Evolutionary conservation across 2,329 filamentous ascomycete species (phyloP), one percentile per base, ranked within the genome.

Genomic region (Fusarium musae): DNA sequence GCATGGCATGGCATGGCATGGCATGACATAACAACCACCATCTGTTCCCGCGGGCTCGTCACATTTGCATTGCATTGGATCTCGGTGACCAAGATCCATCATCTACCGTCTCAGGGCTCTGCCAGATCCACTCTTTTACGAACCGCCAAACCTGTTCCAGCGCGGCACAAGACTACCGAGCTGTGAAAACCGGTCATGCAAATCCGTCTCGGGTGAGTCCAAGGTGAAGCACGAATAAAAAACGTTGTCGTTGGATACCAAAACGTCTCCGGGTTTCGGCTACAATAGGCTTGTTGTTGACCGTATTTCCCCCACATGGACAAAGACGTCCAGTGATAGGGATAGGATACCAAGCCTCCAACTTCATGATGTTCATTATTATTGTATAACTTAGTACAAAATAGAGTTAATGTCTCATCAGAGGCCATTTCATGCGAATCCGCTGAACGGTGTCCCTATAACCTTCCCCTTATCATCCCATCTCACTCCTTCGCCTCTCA

Each of bases 401-500:
- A 37, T 26, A 57, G 8, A 47, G 19, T 30, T n/a, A 47, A 54
- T 47, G 11, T 32, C 54, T 40, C 23, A 23, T 58, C 37, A n/a
- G 7, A 23, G 52, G 28, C 40, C 26, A 34, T n/a, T 32, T 75
- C 62, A 75, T 5, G 62, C 66, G 53, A 78, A 78, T 17, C 76
- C 76, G 8, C 63, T 50, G 66, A 78, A 90, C 3, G 87, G 86
- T n/a, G 87, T 85, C 12, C 89, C 91, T 12, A 92, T 63, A 52
- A 93, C 86, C 73, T 84, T 88, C 2, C 90, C 91, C 40, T 85
- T 85, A 17, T 80, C 85, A 78, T 92, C 88, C 75, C 94, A 89
- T 72, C 81, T 82, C 15, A 94, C 89, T 3, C 92, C 92, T 80
- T 94, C 92, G 3, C 82, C 84, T 67, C 85, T 84, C 70, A 94